Evolutionary conservation across 2,329 filamentous ascomycete species (phyloP).

Genomic region (Mycosphaerelloides madeirae): DNA sequence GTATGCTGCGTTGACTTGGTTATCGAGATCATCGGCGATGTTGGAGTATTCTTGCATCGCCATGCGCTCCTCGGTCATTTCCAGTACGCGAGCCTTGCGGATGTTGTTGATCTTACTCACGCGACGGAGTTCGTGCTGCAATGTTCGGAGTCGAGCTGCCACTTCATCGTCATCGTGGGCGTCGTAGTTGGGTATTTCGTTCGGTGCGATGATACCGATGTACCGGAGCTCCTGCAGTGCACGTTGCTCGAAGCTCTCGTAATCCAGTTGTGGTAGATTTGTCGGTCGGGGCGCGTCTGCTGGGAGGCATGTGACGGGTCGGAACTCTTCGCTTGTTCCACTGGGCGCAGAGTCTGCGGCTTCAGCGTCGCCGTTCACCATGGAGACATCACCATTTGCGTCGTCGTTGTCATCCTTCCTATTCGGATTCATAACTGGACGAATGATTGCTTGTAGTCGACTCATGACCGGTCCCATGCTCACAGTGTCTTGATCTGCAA

Average conservation of each 20-base stretch:
- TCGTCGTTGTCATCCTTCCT: slow-evolving; percentile 46
- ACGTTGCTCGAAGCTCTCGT: slow-evolving; percentile 81
- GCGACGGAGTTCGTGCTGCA: slow-evolving; percentile 77
- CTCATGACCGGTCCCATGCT: slow-evolving; percentile 83
- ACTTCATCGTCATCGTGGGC: slow-evolving; percentile 92
- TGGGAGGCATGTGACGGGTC: slow-evolving; percentile 68
- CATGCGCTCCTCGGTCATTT: slow-evolving; percentile 86
- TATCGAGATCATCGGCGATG: slow-evolving; percentile 93
- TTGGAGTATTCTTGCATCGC: slow-evolving; percentile 95
- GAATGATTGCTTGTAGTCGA: slow-evolving; percentile 72
- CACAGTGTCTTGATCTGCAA: slow-evolving; percentile 82
- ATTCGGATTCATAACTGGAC: slow-evolving; percentile 59
- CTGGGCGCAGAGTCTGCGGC: slow-evolving; percentile 27
- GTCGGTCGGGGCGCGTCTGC: slow-evolving; percentile 34
- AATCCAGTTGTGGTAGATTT: slow-evolving; percentile 61
- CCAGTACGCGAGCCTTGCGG: slow-evolving; percentile 78
- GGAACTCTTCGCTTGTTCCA: slow-evolving; percentile 34
- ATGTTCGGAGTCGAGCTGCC: slow-evolving; percentile 76
- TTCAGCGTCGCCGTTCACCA: slow-evolving; percentile 41
- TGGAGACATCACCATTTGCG: slow-evolving; percentile 41
- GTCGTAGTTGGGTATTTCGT: slow-evolving; percentile 72
- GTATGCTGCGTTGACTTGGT: slow-evolving; percentile 90
- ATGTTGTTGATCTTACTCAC: slow-evolving; percentile 86
- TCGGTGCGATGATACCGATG: slow-evolving; percentile 69
- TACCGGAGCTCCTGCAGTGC: slow-evolving; percentile 86